These are phyloP conservation scores for Venturia oleaginea DNA, from an alignment of 2,329 filamentous ascomycete genomes.

Conservation along the genomic window DNA sequence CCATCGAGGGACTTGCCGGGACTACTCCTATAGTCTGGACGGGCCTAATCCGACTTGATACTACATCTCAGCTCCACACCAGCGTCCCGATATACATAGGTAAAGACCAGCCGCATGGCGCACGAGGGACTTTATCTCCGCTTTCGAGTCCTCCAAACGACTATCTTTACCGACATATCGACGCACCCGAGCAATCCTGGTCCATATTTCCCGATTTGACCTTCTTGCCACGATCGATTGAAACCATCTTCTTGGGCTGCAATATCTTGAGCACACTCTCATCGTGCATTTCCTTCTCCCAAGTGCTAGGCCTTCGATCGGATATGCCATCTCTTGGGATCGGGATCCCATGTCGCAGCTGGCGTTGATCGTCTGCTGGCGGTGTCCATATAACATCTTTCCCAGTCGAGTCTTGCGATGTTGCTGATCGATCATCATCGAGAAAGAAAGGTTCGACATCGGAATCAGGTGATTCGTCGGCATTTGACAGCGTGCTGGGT, in stretches of 20 bases:
- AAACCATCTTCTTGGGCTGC: slow-evolving; percentile 4
- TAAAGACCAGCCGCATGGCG: neutral
- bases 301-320: neutral
- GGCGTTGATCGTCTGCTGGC: neutral
- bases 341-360: neutral
- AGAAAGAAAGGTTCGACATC: neutral
- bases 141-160: neutral
- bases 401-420: neutral
- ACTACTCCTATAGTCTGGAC: neutral
- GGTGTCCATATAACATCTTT: neutral
- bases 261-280: slow-evolving; percentile 2
- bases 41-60: neutral
- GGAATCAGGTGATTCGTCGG: neutral
- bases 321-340: neutral
- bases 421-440: neutral
- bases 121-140: neutral
- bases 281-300: neutral
- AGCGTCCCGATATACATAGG: neutral
- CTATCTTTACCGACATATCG: neutral
- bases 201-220: neutral
- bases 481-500: neutral
- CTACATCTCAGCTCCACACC: neutral
- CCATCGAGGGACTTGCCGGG: neutral
- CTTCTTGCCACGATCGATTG: neutral
- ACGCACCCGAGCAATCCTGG: no score